phyloP scores from a whole-genome alignment of 148 eudicot genomes.

The Dianthus caryophyllus region DNA sequence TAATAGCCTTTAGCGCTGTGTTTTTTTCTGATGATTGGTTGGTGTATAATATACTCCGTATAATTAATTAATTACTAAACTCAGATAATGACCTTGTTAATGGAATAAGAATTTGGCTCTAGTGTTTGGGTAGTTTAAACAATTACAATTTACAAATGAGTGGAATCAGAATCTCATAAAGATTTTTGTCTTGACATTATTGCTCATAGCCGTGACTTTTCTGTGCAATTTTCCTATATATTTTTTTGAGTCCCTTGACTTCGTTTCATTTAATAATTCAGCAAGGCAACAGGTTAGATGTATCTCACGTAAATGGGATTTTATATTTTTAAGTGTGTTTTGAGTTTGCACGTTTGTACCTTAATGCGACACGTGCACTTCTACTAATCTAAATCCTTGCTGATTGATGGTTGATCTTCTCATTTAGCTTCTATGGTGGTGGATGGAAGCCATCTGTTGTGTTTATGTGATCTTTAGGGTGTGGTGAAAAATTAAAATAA shows the following conservation, averaged over 20 bases:
- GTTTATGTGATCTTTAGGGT: not conserved
- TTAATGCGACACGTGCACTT: not conserved
- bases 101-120: conserved; percentile 22
- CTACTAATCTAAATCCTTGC: not conserved
- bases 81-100: conserved; percentile 23
- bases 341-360: not conserved
- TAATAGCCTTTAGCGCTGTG: conserved; percentile 16
- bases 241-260: not conserved
- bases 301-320: conserved; percentile 9
- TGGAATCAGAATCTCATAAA: conserved; percentile 17
- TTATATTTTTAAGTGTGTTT: conserved; percentile 9
- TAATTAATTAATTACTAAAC: conserved; percentile 18
- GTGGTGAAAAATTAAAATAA: not conserved
- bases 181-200: conserved; percentile 13
- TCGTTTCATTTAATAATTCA: not conserved
- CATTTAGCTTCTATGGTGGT: not conserved
- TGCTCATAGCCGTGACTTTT: conserved; percentile 1
- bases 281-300: not conserved
- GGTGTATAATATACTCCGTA: conserved; percentile 1
- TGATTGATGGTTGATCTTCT: not conserved
- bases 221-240: not conserved
- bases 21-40: conserved; percentile 29
- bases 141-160: conserved; percentile 2
- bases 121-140: conserved; percentile 29
- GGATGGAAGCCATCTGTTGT: not conserved